Conservation (phyloP, 1,139 yeast species). For the Debaryomyces udenii region DNA sequence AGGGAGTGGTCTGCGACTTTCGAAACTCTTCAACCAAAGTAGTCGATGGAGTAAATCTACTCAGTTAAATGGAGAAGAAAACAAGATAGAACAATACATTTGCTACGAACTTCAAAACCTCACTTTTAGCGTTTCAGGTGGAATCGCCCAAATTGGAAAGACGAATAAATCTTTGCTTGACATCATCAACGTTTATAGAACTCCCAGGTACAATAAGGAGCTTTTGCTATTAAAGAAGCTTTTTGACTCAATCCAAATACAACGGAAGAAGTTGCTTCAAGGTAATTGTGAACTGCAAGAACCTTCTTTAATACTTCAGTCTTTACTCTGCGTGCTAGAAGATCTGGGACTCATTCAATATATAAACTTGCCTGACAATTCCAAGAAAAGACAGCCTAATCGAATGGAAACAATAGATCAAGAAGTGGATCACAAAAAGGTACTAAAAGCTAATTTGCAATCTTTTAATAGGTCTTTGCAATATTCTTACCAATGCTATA, state of each 20-base stretch:
- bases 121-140: not conserved
- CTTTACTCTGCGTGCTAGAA: conserved; percentile 23
- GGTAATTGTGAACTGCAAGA: conserved; percentile 2
- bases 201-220: conserved; percentile 1
- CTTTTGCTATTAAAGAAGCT: conserved; percentile 1
- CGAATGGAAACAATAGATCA: conserved; percentile 2
- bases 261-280: conserved; percentile 2
- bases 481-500: conserved; percentile 23
- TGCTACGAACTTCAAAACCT: conserved; percentile 2
- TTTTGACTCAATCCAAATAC: not conserved
- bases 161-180: not conserved
- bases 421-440: conserved; percentile 13
- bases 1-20: conserved; percentile 27
- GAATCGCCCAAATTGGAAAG: not conserved
- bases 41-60: conserved; percentile 6
- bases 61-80: conserved; percentile 5
- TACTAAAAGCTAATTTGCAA: conserved; percentile 22
- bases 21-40: conserved; percentile 30
- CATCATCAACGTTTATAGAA: conserved; percentile 5
- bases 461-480: conserved; percentile 33
- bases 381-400: not conserved
- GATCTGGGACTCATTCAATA: conserved; percentile 26
- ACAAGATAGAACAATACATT: conserved; percentile 22
- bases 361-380: conserved; percentile 23
- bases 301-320: conserved; percentile 19